These are phyloP conservation scores for Dictyostelium firmibasis DNA, from an alignment of 78 protist genomes.

Conservation along the genomic window DNA sequence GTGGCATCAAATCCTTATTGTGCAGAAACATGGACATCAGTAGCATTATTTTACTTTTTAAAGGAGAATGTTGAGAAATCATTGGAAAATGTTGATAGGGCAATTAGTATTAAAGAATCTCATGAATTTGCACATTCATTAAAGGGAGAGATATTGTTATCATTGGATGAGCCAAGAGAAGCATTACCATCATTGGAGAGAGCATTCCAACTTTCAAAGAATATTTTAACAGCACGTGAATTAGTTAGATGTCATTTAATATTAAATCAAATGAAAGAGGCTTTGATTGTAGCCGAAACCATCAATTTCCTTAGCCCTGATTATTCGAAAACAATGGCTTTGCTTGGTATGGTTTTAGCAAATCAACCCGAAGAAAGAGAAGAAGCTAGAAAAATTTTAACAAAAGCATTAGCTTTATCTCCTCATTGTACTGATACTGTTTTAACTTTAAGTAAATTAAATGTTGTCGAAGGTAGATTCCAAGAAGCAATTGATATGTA, in stretches of 20 bases:
- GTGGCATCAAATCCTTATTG: slow-evolving; percentile 16
- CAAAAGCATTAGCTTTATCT: slow-evolving; percentile 29
- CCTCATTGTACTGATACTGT: slow-evolving; percentile 68
- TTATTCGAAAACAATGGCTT: slow-evolving; percentile 55
- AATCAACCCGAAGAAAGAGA: slow-evolving; percentile 77
- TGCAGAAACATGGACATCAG: slow-evolving; percentile 68
- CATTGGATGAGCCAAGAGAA: slow-evolving; percentile 57
- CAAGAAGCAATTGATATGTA: slow-evolving; percentile 65
- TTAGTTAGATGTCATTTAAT: slow-evolving; percentile 70
- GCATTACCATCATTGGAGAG: slow-evolving; percentile 59
- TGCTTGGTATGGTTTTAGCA: slow-evolving; percentile 73
- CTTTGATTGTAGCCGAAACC: slow-evolving; percentile 8
- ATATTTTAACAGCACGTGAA: slow-evolving; percentile 57
- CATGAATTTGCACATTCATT: slow-evolving; percentile 62
- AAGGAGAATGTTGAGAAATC: slow-evolving; percentile 66
- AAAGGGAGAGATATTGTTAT: slow-evolving; percentile 50
- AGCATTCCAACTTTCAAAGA: slow-evolving; percentile 68
- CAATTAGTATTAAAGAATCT: slow-evolving; percentile 28
- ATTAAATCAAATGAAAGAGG: slow-evolving; percentile 58
- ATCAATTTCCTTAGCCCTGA: slow-evolving; percentile 51
- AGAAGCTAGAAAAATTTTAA: slow-evolving; percentile 38
- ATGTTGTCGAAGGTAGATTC: slow-evolving; percentile 66
- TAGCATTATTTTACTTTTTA: slow-evolving; percentile 39
- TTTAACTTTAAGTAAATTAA: slow-evolving; percentile 60
- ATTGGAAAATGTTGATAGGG: slow-evolving; percentile 59